phyloP scores from a whole-genome alignment of 2,329 filamentous ascomycete species.

The Fusarium dimerum region DNA sequence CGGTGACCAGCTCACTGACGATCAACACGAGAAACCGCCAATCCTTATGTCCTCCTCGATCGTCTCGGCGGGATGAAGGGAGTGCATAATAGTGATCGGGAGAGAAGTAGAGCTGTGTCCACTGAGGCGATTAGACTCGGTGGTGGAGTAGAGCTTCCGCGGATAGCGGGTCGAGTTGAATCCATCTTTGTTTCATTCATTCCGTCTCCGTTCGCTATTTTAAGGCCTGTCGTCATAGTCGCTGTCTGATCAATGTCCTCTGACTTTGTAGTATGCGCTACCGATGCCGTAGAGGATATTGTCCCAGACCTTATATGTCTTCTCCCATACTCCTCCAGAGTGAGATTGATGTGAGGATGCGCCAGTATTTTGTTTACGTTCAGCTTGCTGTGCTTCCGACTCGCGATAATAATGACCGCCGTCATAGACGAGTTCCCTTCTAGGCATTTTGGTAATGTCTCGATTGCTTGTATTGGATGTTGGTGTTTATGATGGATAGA shows the following conservation, averaged over 20 bases:
- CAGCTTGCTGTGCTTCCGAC: slow-evolving; percentile 14
- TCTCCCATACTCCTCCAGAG: slow-evolving; percentile 30
- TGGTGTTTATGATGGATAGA: not conserved
- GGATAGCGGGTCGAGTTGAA: not conserved
- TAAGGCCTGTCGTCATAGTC: slow-evolving; percentile 10
- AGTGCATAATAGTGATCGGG: not conserved
- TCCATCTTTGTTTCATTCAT: not conserved
- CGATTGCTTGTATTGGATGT: slow-evolving; percentile 1
- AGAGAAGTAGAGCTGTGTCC: too few species aligned
- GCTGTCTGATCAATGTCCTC: slow-evolving; percentile 23
- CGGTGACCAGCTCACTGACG: not conserved
- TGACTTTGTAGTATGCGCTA: slow-evolving; percentile 39
- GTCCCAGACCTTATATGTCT: slow-evolving; percentile 41
- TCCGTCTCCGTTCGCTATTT: not conserved
- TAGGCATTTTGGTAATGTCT: slow-evolving; percentile 9
- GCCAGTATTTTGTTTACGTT: slow-evolving; percentile 6
- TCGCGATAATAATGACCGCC: slow-evolving; percentile 32
- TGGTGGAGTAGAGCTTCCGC: not conserved
- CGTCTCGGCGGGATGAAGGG: not conserved
- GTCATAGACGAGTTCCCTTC: slow-evolving; percentile 33
- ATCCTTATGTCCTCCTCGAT: not conserved
- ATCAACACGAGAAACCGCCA: not conserved
- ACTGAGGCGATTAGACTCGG: not conserved
- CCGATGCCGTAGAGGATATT: slow-evolving; percentile 41
- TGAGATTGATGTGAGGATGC: slow-evolving; percentile 9